Evolutionary conservation across 768 basidiomycete genomes (phyloP), one percentile per base, ranked within the genome.

Genomic region (Tricholoma bakamatsutake): DNA sequence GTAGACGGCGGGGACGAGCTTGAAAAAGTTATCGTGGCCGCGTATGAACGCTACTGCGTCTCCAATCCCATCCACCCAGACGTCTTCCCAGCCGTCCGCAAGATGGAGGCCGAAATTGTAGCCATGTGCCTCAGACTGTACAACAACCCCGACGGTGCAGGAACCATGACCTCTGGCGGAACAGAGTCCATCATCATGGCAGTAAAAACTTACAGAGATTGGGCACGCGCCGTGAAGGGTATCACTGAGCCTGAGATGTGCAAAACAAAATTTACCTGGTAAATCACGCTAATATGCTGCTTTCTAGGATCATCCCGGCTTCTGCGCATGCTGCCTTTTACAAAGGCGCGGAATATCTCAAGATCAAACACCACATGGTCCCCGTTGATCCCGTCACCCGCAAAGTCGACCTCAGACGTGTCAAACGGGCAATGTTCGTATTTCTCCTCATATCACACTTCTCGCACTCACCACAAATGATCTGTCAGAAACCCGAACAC

Each of bases 151-250:
- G 73, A 80, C 49, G 93, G 93, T 13, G 91, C 93, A 10, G 96
- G 96, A 11, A 86, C 85, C 5, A 98, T 95, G 70, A 99, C 96
- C 1, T 88, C 88, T 0, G 96, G 96, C 12, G 96, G 96, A 5
- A 99, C 96, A 0, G 96, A 99, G 68, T 91, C 89, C 18, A 98
- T 98, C 62, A 76, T 99, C 49, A 94, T 98, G 93, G 85, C 93
- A 2, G 80, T 93, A 61, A 98, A 98, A 76, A 90, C 94, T 0
- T 85, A 99, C 66, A 82, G 93, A 12, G 94, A 98, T 60, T 97
- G 95, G 91, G 96, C 92, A 5, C 74, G 79, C 45, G 80, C 75
- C 1, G 85, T 86, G 39, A 95, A 93, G 68, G 92, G 93, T 7
- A 91, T 98, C 62, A 91, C 80, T 0, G 81, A 88, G 57, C 96